These are phyloP conservation scores for Russula griseocarnosa DNA, from an alignment of 768 basidiomycete species.

Conservation along the genomic window DNA sequence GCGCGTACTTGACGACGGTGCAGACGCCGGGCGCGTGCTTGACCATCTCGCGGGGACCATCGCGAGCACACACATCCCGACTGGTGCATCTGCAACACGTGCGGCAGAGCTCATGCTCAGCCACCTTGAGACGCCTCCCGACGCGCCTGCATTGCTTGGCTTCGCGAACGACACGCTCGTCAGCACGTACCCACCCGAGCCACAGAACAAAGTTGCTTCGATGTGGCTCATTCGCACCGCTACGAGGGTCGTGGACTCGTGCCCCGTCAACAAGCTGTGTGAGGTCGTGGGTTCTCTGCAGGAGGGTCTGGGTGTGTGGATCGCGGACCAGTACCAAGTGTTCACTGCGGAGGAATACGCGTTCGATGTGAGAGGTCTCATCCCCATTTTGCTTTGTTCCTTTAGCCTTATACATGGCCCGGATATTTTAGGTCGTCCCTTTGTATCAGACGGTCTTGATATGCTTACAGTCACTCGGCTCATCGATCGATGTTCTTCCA, in stretches of 20 bases:
- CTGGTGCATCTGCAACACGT: constrained; percentile 44
- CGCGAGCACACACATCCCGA: constrained; percentile 38
- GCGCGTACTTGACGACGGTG: constrained; percentile 58
- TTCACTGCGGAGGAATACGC: constrained; percentile 54
- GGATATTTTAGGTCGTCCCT: constrained; percentile 48
- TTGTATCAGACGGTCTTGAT: constrained; percentile 60
- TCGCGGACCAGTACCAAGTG: constrained; percentile 52
- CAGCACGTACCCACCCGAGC: constrained; percentile 63
- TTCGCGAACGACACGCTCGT: constrained; percentile 58
- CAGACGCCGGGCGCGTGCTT: constrained; percentile 50
- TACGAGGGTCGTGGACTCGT: constrained; percentile 49
- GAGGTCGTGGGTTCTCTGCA: constrained; percentile 47
- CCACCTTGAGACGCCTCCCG: constrained; percentile 51
- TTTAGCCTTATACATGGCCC: constrained; percentile 13
- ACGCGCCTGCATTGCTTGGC: constrained; percentile 53
- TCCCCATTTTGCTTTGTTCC: not conserved
- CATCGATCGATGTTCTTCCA: constrained; percentile 41
- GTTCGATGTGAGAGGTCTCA: constrained; percentile 47
- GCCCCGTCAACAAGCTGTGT: constrained; percentile 47
- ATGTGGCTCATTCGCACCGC: constrained; percentile 63
- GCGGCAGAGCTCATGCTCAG: constrained; percentile 60
- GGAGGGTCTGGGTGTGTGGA: constrained; percentile 57
- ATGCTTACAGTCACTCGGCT: constrained; percentile 47
- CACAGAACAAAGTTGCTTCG: constrained; percentile 48
- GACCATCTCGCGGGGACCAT: constrained; percentile 53